Evolutionary conservation across 805 yeast genomes (phyloP).

Genomic region (Hanseniaspora pseudoguilliermondii): DNA sequence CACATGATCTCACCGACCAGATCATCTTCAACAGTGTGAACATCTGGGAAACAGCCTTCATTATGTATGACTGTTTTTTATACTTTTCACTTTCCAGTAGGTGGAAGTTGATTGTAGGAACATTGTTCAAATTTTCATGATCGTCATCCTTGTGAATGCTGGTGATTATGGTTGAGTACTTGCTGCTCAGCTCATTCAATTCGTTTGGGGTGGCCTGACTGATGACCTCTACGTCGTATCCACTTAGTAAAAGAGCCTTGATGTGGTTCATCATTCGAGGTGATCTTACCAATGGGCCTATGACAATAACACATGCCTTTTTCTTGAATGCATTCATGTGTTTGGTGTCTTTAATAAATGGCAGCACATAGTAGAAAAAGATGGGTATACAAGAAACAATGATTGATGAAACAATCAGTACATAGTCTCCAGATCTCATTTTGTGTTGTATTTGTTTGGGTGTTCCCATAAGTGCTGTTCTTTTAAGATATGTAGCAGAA

Average conservation of each 20-base stretch:
- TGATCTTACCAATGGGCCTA: conserved; percentile 90
- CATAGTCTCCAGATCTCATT: not conserved
- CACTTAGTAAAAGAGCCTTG: conserved; percentile 50
- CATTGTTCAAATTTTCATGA: conserved; percentile 21
- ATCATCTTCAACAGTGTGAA: conserved; percentile 36
- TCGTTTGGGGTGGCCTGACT: conserved; percentile 56
- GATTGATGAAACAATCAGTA: conserved; percentile 35
- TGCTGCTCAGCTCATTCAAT: conserved; percentile 24
- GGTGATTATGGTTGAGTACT: not conserved
- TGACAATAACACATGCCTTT: conserved; percentile 63
- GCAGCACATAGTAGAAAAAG: conserved; percentile 26
- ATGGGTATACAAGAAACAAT: conserved; percentile 24
- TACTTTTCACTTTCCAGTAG: not conserved
- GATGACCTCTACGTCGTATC: conserved; percentile 67
- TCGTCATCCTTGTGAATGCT: not conserved
- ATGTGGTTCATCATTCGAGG: conserved; percentile 94
- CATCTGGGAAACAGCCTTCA: conserved; percentile 50
- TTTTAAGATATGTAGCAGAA: no score
- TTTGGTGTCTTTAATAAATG: conserved; percentile 28
- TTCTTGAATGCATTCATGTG: conserved; percentile 24
- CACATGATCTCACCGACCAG: conserved; percentile 44
- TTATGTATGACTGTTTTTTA: conserved; percentile 28
- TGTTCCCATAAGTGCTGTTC: no score
- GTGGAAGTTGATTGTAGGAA: not conserved
- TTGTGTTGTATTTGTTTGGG: no score